These are phyloP conservation scores for Yamadazyma diospyri DNA, from an alignment of 1,139 yeast species.

Conservation along the genomic window DNA sequence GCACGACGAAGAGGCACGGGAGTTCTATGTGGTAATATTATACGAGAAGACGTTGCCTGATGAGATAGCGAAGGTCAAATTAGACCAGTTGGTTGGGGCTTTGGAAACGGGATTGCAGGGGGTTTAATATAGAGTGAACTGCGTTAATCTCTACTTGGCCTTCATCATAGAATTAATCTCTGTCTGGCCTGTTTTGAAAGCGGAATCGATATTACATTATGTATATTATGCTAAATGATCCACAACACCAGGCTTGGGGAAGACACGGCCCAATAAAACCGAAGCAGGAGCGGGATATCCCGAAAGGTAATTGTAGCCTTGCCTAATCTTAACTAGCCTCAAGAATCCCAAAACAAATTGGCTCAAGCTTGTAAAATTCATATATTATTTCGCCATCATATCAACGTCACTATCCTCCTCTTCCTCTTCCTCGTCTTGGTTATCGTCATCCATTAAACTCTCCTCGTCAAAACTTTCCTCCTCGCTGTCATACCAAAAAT, in stretches of 20 bases:
- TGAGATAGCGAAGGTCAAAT: conserved; percentile 41
- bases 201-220: too few relatives aligned
- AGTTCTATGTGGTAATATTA: conserved; percentile 13
- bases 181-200: too few relatives aligned
- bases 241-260: conserved; percentile 6
- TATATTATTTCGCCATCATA: conserved; percentile 24
- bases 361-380: too few relatives aligned
- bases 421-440: conserved; percentile 55
- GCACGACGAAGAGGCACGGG: conserved; percentile 4
- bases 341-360: too few relatives aligned
- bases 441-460: conserved; percentile 53
- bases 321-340: too few relatives aligned
- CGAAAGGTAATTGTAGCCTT: too few relatives aligned
- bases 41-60: conserved; percentile 22
- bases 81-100: conserved; percentile 33
- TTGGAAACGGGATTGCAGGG: conserved; percentile 36
- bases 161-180: too few relatives aligned
- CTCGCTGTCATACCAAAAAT: conserved; percentile 80
- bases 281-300: too few relatives aligned
- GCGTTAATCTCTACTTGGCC: too few relatives aligned
- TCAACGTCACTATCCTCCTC: conserved; percentile 46
- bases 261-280: too few relatives aligned
- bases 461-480: conserved; percentile 54
- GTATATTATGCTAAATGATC: conserved; percentile 9
- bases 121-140: background rate